Conservation (phyloP, 176 grass and related monocot genomes). For the Chloris gayana region DNA sequence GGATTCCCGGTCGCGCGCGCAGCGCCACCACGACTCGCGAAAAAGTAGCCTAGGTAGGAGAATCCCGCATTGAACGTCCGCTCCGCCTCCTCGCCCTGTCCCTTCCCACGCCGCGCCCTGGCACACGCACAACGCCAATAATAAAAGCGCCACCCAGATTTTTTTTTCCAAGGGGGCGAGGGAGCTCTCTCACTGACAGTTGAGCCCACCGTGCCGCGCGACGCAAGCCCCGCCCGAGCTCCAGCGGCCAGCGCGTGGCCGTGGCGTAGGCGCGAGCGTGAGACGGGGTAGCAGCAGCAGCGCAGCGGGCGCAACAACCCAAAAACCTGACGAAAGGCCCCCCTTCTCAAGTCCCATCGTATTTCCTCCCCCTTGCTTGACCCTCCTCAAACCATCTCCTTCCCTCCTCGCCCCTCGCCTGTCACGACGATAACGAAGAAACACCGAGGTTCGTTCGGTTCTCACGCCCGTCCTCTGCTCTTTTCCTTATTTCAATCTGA, state of each 20-base stretch:
- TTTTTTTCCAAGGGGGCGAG: too few species aligned
- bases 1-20: background rate
- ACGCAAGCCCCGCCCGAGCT: background rate
- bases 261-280: background rate
- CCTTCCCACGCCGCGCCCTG: background rate
- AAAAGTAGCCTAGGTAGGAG: background rate
- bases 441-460: background rate
- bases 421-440: background rate
- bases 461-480: background rate
- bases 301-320: background rate
- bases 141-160: background rate
- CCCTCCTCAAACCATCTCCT: background rate
- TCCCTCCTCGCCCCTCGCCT: background rate
- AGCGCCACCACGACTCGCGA: too few species aligned
- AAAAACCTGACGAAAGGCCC: constrained; percentile 28
- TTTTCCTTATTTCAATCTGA: background rate
- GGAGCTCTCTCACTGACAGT: background rate
- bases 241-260: background rate
- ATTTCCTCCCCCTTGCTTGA: background rate
- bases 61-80: background rate
- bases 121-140: background rate
- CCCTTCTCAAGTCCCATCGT: background rate
- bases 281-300: background rate
- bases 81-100: background rate
- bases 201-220: background rate